A percentile compares a stretch with the other conserved stretches of the same genome.
phyloP scores from a whole-genome alignment of 148 eudicot species.

The Vaccinium vitisidaea region DNA sequence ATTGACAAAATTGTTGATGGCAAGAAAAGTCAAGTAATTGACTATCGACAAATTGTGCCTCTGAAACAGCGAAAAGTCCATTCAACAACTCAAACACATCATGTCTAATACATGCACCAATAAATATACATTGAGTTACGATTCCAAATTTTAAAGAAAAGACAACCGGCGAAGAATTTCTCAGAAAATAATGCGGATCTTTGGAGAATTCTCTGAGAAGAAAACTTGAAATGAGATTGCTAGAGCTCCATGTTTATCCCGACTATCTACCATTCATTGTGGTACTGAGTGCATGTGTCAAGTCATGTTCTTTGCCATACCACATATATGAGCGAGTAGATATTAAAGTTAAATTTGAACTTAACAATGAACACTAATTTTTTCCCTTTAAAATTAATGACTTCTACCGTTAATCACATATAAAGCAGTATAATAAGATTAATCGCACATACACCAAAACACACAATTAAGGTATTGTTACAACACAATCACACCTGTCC shows the following conservation, averaged over 20 bases:
- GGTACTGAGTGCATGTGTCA: not conserved
- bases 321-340: not conserved
- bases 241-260: not conserved
- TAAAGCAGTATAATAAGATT: conserved; percentile 3
- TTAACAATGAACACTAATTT: not conserved
- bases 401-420: not conserved
- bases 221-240: not conserved
- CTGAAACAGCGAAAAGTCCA: not conserved
- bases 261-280: not conserved
- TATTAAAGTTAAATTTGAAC: not conserved
- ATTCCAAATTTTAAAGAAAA: not conserved
- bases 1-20: not conserved
- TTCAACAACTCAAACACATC: not conserved
- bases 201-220: not conserved
- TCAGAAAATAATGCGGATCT: not conserved
- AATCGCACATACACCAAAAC: not conserved
- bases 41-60: not conserved
- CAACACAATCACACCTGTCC: conserved; percentile 65
- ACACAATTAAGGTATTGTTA: not conserved
- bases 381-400: not conserved
- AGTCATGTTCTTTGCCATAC: not conserved
- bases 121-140: not conserved
- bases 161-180: not conserved
- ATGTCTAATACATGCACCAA: not conserved
- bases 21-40: not conserved